Evolutionary conservation across 2,329 filamentous ascomycete genomes (phyloP).

Genomic region (Phialophora macrospora): DNA sequence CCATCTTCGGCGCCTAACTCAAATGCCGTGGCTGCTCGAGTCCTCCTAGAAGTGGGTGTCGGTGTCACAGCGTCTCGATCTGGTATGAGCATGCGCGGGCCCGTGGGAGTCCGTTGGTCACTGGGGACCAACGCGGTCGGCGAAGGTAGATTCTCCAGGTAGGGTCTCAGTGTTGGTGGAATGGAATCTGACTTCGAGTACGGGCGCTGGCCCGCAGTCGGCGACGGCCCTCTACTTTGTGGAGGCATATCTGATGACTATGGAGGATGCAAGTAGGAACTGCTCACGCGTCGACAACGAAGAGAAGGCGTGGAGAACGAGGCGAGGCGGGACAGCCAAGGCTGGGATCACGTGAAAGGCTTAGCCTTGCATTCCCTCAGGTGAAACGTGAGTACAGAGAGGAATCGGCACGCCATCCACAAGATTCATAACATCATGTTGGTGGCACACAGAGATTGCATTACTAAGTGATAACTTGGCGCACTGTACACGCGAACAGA

Average conservation of each 20-base stretch:
- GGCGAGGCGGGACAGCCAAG: background rate
- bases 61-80: constrained; percentile 28
- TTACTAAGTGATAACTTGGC: background rate
- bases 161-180: constrained; percentile 35
- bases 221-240: constrained; percentile 35
- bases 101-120: constrained; percentile 35
- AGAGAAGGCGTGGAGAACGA: background rate
- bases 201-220: constrained; percentile 20
- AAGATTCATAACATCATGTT: background rate
- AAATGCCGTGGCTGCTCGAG: constrained; percentile 27
- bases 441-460: background rate
- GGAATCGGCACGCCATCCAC: background rate
- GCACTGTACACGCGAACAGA: background rate
- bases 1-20: constrained; percentile 25
- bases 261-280: background rate
- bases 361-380: background rate
- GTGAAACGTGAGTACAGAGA: background rate
- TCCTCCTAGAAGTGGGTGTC: constrained; percentile 20
- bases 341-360: background rate
- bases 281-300: background rate
- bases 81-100: constrained; percentile 26
- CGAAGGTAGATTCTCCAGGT: constrained; percentile 37
- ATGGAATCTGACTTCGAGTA: constrained; percentile 25
- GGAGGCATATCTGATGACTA: constrained; percentile 29
- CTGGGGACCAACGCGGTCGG: constrained; percentile 30